A percentile compares a stretch with the other conserved stretches of the same genome.
Evolutionary conservation across 2,329 filamentous ascomycete species (phyloP).

Genomic region (Arthrinium phaeospermum): DNA sequence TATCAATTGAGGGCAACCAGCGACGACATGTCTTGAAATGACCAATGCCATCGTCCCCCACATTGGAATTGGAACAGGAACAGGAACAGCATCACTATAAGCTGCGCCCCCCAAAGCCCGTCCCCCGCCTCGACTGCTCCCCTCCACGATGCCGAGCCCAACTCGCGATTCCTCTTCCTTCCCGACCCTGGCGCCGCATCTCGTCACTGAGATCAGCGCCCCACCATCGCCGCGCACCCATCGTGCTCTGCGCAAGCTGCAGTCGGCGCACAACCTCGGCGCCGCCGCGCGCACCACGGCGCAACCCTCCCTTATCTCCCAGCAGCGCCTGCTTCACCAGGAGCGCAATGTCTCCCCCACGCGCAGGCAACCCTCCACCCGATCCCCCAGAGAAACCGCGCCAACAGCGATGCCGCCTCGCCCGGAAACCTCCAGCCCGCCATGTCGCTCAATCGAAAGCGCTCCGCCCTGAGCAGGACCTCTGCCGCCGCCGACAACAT

Average conservation of each 20-base stretch:
- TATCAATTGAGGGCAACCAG: not conserved
- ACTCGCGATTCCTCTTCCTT: slow-evolving; percentile 31
- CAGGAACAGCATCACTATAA: not conserved
- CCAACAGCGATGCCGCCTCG: slow-evolving; percentile 73
- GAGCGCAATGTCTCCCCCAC: slow-evolving; percentile 42
- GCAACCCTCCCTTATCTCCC: slow-evolving; percentile 65
- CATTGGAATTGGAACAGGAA: not conserved
- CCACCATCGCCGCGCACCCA: slow-evolving; percentile 69
- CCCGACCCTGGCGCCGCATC: slow-evolving; percentile 36
- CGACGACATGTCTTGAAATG: slow-evolving; percentile 15
- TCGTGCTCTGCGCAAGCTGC: slow-evolving; percentile 73
- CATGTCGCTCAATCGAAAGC: slow-evolving; percentile 44
- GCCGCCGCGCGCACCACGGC: slow-evolving; percentile 45
- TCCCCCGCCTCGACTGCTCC: slow-evolving; percentile 3
- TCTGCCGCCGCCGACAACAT: slow-evolving; percentile 59
- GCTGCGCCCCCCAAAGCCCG: not conserved
- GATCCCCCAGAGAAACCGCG: slow-evolving; percentile 65
- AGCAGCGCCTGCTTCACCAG: slow-evolving; percentile 57
- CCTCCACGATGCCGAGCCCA: slow-evolving; percentile 37
- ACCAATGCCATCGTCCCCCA: not conserved
- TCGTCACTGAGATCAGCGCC: slow-evolving; percentile 54
- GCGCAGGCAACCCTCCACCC: slow-evolving; percentile 43
- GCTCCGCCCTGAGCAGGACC: slow-evolving; percentile 51
- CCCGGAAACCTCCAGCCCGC: slow-evolving; percentile 42
- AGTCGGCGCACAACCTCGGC: slow-evolving; percentile 75